Evolutionary conservation across 73 alveolate genomes (phyloP), one percentile per base, ranked within the genome.

Genomic region (Strombidium stylifer): DNA sequence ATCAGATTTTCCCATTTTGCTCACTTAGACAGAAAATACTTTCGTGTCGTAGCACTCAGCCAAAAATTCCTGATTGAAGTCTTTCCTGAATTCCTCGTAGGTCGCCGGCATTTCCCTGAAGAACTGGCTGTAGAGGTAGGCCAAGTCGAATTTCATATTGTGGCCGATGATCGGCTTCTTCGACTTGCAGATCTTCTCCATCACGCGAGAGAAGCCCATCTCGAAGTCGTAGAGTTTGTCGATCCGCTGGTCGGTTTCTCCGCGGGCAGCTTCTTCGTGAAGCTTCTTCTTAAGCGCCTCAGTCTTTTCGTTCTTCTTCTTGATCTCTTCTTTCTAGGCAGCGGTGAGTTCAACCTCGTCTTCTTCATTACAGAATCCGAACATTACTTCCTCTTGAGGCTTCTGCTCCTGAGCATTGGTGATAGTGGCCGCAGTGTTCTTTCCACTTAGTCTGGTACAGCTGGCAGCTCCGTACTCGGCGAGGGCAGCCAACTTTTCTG

Each of bases 131-230:
- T 80, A 92, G 56, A 88, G 54, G 73, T 76, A 92, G 84, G 84
- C 70, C 58, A 92, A 52, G 72, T 92, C 98, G 82, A 41, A 92
- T 58, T 82, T 83, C 73, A 88, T 73, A 70, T 92, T 87, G 77
- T 92, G 98, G 0, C 98, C 98, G 12, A 92, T 79, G 0, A 92
- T 61, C 7, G 98, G 96, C 52, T 75, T 79, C 80, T 84, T 84
- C 28, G 86, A 50, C 23, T 92, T 67, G 34, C 85, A 55, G 41
- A 92, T 48, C 39, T 66, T 40, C 34, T 87, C 81, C 15, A 92
- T 78, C 37, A 80, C 84, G 11, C 37, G 60, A 27, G 91, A 61
- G 54, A 90, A 90, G 5, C 97, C 97, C 35, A 75, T 52, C 69
- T 90, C 97, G 28, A 57, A 49, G 25, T 78, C 41, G 37, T 50